Evolutionary conservation across 2,329 filamentous ascomycete species (phyloP), one percentile per base, ranked within the genome.

Genomic region (Torrubiella hemipterigena): DNA sequence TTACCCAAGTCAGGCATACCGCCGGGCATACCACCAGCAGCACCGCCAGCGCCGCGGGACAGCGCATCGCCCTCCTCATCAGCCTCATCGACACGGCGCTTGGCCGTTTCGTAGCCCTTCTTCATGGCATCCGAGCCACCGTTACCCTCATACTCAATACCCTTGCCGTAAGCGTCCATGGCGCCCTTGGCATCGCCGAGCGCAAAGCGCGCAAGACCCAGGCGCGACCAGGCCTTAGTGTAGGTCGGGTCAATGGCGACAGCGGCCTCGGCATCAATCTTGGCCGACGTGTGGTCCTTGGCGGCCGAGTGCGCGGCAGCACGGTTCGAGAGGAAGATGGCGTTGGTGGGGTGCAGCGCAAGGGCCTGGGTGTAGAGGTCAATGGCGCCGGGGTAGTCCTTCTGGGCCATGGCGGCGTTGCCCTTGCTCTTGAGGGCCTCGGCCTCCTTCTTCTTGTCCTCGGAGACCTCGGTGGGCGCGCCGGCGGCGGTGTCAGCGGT

Each of bases 81-180:
- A 48, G 89, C 73, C 57, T 94, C 86, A 41, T 89, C 84, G 27
- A 93, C 79, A 47, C 82, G 75, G 48, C 76, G 77, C 69, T 82
- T 91, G 32, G 87, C 89, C 12, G 91, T 96, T 71, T 96, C 87
- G 52, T 73, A 91, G 14, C 91, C 91, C 62, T 89, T 93, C 68
- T 86, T 89, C 91, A 96, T 96, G 38, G 89, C 86, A 12, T 96
- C 87, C 44, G 83, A 93, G 38, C 91, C 91, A 32, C 91, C 91
- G 50, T 77, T 91, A 31, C 91, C 89, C 59, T 98, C 91, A 41
- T 85, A 73, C 53, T 94, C 83, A 51, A 98, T 96, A 32, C 91
- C 91, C 55, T 83, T 74, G 58, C 79, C 65, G 61, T 98, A 98
- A 13, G 91, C 91, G 47, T 96, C 87, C 79, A 95, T 93, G 41